Percentiles rank a stretch among this genome's conserved stretches.
phyloP scores from a whole-genome alignment of 805 yeast species.

The Brettanomyces naardenensis region DNA sequence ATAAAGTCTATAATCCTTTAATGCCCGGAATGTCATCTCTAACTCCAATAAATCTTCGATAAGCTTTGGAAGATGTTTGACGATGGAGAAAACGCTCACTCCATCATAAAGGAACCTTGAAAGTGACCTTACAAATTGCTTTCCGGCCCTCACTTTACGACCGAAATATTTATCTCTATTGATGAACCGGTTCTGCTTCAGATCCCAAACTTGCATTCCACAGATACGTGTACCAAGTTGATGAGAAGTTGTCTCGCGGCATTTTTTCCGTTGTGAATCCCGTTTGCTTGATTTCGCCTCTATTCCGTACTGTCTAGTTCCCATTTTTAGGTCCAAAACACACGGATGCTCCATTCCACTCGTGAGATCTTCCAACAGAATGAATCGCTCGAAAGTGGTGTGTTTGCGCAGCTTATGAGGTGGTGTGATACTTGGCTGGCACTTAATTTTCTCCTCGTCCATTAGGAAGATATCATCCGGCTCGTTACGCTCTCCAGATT shows the following conservation, averaged over 20 bases:
- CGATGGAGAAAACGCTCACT: slow-evolving; percentile 42
- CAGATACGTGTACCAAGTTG: slow-evolving; percentile 86
- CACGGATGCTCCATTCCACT: slow-evolving; percentile 78
- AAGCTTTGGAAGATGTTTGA: slow-evolving; percentile 59
- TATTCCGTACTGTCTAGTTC: slow-evolving; percentile 97
- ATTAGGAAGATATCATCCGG: slow-evolving; percentile 11
- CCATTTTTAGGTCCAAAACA: slow-evolving; percentile 94
- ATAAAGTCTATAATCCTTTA: slow-evolving; percentile 78
- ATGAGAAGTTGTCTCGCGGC: slow-evolving; percentile 73
- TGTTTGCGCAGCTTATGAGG: slow-evolving; percentile 15
- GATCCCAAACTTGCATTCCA: slow-evolving; percentile 85
- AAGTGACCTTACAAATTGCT: slow-evolving; percentile 68
- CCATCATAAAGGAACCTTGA: slow-evolving; percentile 81
- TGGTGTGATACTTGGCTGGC: slow-evolving; percentile 1
- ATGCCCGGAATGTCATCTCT: slow-evolving; percentile 40
- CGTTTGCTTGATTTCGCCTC: slow-evolving; percentile 72
- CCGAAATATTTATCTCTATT: slow-evolving; percentile 92
- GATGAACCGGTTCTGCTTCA: slow-evolving; percentile 36
- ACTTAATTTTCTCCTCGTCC: not conserved
- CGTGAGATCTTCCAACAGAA: slow-evolving; percentile 85
- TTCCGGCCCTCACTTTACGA: slow-evolving; percentile 60
- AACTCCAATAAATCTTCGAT: slow-evolving; percentile 54
- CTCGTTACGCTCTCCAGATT: slow-evolving; percentile 5
- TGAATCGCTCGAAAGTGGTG: slow-evolving; percentile 69
- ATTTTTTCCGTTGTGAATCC: slow-evolving; percentile 72